Percentiles rank a stretch among this genome's conserved stretches.
phyloP scores from a whole-genome alignment of 2,329 filamentous ascomycete genomes.

The Fusarium transvaalense region DNA sequence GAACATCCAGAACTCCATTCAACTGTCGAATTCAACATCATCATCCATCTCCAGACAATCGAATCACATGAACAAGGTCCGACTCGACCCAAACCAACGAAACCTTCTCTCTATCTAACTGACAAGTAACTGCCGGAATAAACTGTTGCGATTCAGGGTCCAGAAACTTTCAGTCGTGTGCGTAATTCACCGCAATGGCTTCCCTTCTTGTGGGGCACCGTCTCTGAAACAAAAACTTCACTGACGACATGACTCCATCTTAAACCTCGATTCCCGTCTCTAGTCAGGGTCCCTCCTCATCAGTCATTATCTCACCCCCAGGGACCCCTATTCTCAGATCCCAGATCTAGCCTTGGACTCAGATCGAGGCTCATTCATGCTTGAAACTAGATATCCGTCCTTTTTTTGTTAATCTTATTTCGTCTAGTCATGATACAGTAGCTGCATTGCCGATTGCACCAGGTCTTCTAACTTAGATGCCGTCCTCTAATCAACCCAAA shows the following conservation, averaged over 20 bases:
- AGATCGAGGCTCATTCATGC: constrained; percentile 6
- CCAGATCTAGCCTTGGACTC: background rate
- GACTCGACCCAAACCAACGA: no score
- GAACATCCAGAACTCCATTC: background rate
- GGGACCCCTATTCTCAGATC: constrained; percentile 14
- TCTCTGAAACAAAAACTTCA: constrained; percentile 20
- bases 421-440: constrained; percentile 41
- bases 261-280: constrained; percentile 37
- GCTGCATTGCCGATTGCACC: constrained; percentile 18
- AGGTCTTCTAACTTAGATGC: constrained; percentile 28
- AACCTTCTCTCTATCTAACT: background rate
- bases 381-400: constrained; percentile 18
- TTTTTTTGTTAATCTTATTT: constrained; percentile 32
- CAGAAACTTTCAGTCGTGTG: constrained; percentile 21
- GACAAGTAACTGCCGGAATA: constrained; percentile 21
- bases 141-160: constrained; percentile 21
- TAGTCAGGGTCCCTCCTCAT: constrained; percentile 38
- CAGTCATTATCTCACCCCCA: constrained; percentile 17
- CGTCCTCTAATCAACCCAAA: constrained; percentile 10
- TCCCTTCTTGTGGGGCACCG: constrained; percentile 26
- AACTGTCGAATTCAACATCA: background rate
- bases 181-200: constrained; percentile 32
- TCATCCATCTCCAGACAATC: background rate
- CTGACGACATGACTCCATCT: constrained; percentile 41
- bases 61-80: constrained; percentile 16